These are phyloP conservation scores for Nephelium lappaceum DNA, from an alignment of 345 rosid species.

Conservation along the genomic window DNA sequence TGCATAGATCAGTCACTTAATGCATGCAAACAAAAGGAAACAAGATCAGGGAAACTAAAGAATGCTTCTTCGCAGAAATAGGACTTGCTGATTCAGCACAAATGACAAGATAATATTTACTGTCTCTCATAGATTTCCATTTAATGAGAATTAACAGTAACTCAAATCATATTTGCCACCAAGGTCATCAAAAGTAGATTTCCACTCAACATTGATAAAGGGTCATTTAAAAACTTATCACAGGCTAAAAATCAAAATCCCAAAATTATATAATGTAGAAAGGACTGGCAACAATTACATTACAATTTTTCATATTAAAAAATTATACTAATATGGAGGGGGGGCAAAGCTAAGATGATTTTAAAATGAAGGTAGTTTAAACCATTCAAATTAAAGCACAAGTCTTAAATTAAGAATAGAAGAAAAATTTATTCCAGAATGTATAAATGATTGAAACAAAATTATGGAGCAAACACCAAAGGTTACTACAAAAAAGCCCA, in stretches of 20 bases:
- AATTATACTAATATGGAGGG: not conserved
- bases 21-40: not conserved
- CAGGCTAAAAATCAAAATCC: not conserved
- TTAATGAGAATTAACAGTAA: not conserved
- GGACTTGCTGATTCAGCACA: not conserved
- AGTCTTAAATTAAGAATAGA: not conserved
- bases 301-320: not conserved
- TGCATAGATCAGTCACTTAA: not conserved
- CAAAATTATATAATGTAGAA: not conserved
- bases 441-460: not conserved
- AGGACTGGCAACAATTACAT: not conserved
- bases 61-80: not conserved
- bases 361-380: not conserved
- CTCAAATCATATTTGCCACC: not conserved
- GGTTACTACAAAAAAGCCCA: not conserved
- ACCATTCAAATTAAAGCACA: conserved; percentile 4
- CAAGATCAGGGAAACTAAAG: not conserved
- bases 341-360: not conserved
- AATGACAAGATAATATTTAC: not conserved
- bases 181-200: not conserved
- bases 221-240: not conserved
- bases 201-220: not conserved
- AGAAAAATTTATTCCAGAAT: not conserved
- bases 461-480: not conserved
- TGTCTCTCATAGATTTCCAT: not conserved